Base-by-base conservation (phyloP, 495 filamentous ascomycete species). In the Poronia punctata region DNA sequence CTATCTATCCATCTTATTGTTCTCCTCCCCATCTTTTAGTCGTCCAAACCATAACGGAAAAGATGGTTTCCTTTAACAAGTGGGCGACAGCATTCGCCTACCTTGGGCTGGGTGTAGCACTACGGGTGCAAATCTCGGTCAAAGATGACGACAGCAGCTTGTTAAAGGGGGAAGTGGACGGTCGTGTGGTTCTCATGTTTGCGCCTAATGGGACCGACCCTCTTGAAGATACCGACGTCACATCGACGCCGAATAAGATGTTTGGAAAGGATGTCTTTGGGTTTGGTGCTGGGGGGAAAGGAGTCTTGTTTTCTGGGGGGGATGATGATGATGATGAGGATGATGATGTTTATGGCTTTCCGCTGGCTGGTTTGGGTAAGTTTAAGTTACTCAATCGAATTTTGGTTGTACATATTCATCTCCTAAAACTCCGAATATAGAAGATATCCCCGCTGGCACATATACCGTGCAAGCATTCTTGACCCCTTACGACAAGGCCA, bases 181-280 rank as follows among this genome's bases (percentile, higher is more conserved):
- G 42, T 15, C 42, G 42, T 12, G 42, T 45, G 14, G 42, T 45
- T 7, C 42, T 45, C 16, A 45, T 45, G 15, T 45, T 45, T 22
- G 42, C 42, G 8, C 42, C 42, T 2, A 45, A 38, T 33, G 42
- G 42, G 3, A 45, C 42, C 11, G 42, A 45, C 14, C 42, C 42
- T 5, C 42, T 45, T 5, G 34, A 38, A 7, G 42, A 45, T 12
- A 45, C 35, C 3, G 42, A 45, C 4, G 42, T 45, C 35, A 45
- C 42, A 10, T 32, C 42, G 20, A 38, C 42, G 6, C 42, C 42
- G 16, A 45, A 45, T 8, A 45, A 45, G 42, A 45, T 45, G 42
- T 45, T 38, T 22, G 42, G 42, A n/a, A 38, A 17, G 42, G 33
- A 45, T 14, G 42, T 45, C 42, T 45, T 45, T 22, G 33, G 27